phyloP scores from a whole-genome alignment of 2,329 filamentous ascomycete species.

The Aspergillus latus region DNA sequence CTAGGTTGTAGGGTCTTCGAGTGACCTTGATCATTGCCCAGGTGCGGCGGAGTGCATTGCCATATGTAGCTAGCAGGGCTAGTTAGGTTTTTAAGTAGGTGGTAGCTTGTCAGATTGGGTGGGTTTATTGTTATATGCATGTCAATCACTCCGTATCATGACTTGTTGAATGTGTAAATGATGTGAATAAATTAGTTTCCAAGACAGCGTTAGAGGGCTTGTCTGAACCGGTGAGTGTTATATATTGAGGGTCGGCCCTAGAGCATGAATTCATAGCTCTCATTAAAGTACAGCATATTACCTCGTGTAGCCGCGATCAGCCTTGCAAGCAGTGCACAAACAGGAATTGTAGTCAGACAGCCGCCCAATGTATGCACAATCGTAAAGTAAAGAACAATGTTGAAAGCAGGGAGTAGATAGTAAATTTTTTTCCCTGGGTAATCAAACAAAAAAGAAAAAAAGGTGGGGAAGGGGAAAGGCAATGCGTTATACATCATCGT shows the following conservation, averaged over 20 bases:
- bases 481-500: conserved; percentile 1
- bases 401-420: neutral
- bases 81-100: neutral
- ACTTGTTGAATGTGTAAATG: neutral
- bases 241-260: too few species aligned
- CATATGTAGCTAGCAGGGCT: too few species aligned
- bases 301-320: neutral
- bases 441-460: neutral
- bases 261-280: neutral
- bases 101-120: neutral
- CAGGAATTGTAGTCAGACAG: conserved; percentile 15
- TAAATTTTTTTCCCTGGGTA: neutral
- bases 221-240: too few species aligned
- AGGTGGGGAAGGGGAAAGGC: neutral
- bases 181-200: neutral
- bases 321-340: neutral
- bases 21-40: too few species aligned
- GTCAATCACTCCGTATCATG: neutral
- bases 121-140: neutral
- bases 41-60: too few species aligned
- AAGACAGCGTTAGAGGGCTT: too few species aligned
- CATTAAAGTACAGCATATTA: neutral
- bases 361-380: conserved; percentile 15
- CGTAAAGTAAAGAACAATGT: neutral
- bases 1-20: neutral